Base-by-base conservation (phyloP, 202 grass and related monocot species). In the Eragrostis tef region DNA sequence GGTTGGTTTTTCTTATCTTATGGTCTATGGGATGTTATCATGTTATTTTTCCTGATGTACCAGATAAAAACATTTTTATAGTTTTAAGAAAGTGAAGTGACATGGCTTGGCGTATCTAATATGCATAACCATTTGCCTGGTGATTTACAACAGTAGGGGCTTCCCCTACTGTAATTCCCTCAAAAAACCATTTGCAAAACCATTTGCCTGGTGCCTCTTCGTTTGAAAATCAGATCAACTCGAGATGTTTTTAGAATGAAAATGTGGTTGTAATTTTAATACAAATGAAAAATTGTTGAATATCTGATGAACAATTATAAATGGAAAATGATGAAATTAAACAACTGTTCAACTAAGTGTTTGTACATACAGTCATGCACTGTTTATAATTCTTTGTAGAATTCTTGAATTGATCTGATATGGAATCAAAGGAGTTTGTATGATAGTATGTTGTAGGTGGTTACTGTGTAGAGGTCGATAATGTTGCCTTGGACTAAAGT, bases 1-100 rank as follows among this genome's bases (percentile, higher is more conserved):
- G 94, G 94, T 97, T 76, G 85, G 87, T 79, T 80, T 87, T 77
- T 52, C 14, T 73, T 58, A 44, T 80, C 46, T 81, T 64, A 48
- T 61, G 7, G 4, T 73, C 68, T 21, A 65, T 29, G 22, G 9
- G 4, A 78, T 11, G 56, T 64, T 77, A 27, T 49, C 31, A 21
- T 74, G 51, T 39, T 72, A 59, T 71, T 76, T 22, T 43, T 82
- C 50, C 57, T 39, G n/a, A n/a, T 49, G 3, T 7, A 19, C 6
- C 36, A 34, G 20, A 81, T 12, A 13, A 46, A 71, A 59, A 45
- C 13, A 61, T 27, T 74, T 11, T 49, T 21, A 0, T 73, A 52
- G 11, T 24, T 42, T 69, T 58, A 26, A n/a, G 53, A 19, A 73
- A 66, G 36, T 47, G 16, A 65, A 73, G 12, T 79, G 47, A 56